Evolutionary conservation across 148 eudicot species (phyloP).

Genomic region (Simmondsia chinensis): DNA sequence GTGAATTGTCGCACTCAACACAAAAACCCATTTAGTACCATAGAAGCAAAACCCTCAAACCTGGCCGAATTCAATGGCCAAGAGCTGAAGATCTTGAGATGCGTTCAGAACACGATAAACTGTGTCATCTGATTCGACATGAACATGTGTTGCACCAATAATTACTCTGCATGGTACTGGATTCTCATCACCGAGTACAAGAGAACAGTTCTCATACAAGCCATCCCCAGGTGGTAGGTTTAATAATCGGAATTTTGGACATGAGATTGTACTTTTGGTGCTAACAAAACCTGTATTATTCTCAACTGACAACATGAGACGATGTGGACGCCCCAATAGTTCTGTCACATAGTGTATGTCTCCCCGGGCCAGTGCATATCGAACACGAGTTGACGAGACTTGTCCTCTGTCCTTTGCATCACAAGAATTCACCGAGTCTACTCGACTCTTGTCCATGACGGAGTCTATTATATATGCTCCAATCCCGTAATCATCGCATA

Average conservation of each 20-base stretch:
- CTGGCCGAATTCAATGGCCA: slow-evolving; percentile 83
- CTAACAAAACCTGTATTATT: slow-evolving; percentile 22
- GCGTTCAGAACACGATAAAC: slow-evolving; percentile 16
- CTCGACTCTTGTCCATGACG: slow-evolving; percentile 75
- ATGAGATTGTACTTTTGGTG: slow-evolving; percentile 28
- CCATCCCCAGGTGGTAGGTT: slow-evolving; percentile 92
- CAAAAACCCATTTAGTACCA: too few species aligned
- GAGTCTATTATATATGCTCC: slow-evolving; percentile 65
- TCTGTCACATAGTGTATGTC: slow-evolving; percentile 77
- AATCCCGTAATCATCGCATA: slow-evolving; percentile 63
- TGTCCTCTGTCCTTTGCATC: slow-evolving; percentile 75
- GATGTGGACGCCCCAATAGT: slow-evolving; percentile 90
- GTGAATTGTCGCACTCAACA: too few species aligned
- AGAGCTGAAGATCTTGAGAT: slow-evolving; percentile 21
- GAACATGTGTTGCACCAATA: slow-evolving; percentile 50
- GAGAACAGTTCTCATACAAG: slow-evolving; percentile 42
- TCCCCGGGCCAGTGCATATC: slow-evolving; percentile 71
- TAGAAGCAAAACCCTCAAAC: too few species aligned
- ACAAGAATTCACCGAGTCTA: slow-evolving; percentile 14
- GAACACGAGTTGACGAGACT: slow-evolving; percentile 94
- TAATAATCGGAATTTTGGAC: slow-evolving; percentile 49
- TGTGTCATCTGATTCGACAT: slow-evolving; percentile 43
- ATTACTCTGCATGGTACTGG: slow-evolving; percentile 49
- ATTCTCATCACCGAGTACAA: slow-evolving; percentile 35
- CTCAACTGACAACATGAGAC: slow-evolving; percentile 45